A percentile compares a stretch with the other conserved stretches of the same genome.
phyloP scores from a whole-genome alignment of 176 grass and related monocot genomes.

The Neostapfia colusana region DNA sequence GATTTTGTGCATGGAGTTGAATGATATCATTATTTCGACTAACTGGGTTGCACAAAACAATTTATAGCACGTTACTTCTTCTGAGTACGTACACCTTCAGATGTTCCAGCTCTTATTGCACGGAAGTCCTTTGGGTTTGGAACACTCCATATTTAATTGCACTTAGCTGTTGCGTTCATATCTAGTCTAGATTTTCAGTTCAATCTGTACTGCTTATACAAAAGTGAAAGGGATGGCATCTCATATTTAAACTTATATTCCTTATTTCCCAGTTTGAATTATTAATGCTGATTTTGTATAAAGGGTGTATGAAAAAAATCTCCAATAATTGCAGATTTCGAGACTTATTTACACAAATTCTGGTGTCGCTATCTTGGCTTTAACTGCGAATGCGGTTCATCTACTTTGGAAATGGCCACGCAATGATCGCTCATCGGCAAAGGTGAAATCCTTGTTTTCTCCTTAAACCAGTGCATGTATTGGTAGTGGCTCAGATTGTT shows the following conservation, averaged over 20 bases:
- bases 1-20: not conserved
- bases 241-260: not conserved
- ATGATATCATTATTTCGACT: not conserved
- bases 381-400: conserved; percentile 92
- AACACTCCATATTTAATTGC: conserved; percentile 12
- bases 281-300: conserved; percentile 14
- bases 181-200: conserved; percentile 15
- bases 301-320: not conserved
- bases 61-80: not conserved
- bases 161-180: not conserved
- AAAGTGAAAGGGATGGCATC: not conserved
- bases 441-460: conserved; percentile 54
- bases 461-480: not conserved
- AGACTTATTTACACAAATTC: conserved; percentile 98
- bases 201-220: not conserved
- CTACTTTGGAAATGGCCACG: conserved; percentile 99
- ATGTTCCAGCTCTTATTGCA: not conserved
- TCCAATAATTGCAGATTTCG: conserved; percentile 65
- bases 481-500: conserved; percentile 7
- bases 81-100: not conserved
- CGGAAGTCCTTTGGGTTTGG: not conserved
- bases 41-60: not conserved
- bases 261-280: conserved; percentile 12
- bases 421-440: conserved; percentile 79
- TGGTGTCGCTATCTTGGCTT: conserved; percentile 87